Evolutionary conservation across 495 filamentous ascomycete genomes (phyloP), one percentile per base, ranked within the genome.

Genomic region (Aspergillus nidulans): DNA sequence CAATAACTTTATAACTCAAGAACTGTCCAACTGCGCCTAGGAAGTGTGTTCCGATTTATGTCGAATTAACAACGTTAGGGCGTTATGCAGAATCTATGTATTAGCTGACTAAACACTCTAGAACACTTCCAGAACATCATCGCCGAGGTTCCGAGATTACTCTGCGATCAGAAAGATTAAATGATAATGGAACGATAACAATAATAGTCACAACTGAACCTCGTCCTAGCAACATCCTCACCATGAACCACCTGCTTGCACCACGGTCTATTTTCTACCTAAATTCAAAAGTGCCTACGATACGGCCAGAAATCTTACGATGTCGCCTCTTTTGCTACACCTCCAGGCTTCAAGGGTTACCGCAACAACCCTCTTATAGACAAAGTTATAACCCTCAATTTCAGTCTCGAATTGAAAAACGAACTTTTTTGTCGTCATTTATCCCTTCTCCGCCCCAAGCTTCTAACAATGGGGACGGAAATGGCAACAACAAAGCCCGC

Each of bases 351-450:
- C 26, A 28, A 28, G 4, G 4, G 26, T 32, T 36, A 28, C 18
- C n/a, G 40, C 39, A 42, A 32, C 56, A 28, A 40, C 42, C 28
- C 32, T 28, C 49, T 43, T 38, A 34, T 50, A 51, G 50, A 45
- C 52, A 45, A 45, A 58, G 30, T 44, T 47, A 18, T 52, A 59
- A 26, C 39, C 26, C 25, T 41, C 38, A 57, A 43, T 23, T 20
- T 41, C 18, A 26, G 24, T 20, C 13, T 16, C 20, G 20, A 49
- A n/a, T 20, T 34, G 60, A 66, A 34, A 52, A 55, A 23, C 71
- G 70, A 46, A 60, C 68, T 16, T 67, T 67, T 10, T 61, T 75
- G 58, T 66, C 74, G 39, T 68, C 70, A 28, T 52, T 74, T 53
- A 61, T 74, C 55, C 63, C 69, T 24, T 61, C 62, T 26, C 49